Evolutionary conservation across 352 stramenopile genomes (phyloP), one percentile per base, ranked within the genome.

Genomic region (Globisporangium camurandrum): DNA sequence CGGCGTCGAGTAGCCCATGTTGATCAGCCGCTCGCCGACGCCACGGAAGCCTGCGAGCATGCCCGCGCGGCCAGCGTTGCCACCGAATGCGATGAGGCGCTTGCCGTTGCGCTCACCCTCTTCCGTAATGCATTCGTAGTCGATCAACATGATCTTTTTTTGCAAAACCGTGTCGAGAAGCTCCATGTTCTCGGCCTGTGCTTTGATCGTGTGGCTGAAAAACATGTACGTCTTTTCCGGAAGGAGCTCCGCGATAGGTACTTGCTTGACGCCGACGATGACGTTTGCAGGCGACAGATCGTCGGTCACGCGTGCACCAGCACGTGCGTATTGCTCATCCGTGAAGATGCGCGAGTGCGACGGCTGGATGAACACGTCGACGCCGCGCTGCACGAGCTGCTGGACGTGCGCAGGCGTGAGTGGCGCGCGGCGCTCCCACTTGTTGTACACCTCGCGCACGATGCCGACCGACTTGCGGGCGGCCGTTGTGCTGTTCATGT

Each of bases 131-230:
- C 88, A 97, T 62, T 98, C 95, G 62, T 98, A 98, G 67, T 98
- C 95, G 53, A 98, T 90, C 26, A 98, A 74, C 45, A 88, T 89
- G 54, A 98, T 90, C 24, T 90, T 86, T 40, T 93, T 89, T 36
- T 93, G 69, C 6, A 97, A 70, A 50, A 97, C 85, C 20, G 86
- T 73, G 59, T 98, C 84, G 42, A 98, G 75, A 20, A 98, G 69
- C 54, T 71, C 66, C 94, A 98, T 98, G 69, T 98, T 98, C 62
- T 97, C 86, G 3, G 81, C 75, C 68, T 98, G 95, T 37, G 90
- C 95, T 62, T 98, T 98, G 73, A 98, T 97, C 48, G 89, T 96
- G 75, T 98, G 95, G 54, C 81, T 95, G 64, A 98, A 98, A 71
- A 98, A 98, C 56, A 98, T 81, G 64, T 97, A 98, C 20, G 91